These are phyloP conservation scores for Vigna angularis DNA, from an alignment of 306 rosid species.

Conservation along the genomic window DNA sequence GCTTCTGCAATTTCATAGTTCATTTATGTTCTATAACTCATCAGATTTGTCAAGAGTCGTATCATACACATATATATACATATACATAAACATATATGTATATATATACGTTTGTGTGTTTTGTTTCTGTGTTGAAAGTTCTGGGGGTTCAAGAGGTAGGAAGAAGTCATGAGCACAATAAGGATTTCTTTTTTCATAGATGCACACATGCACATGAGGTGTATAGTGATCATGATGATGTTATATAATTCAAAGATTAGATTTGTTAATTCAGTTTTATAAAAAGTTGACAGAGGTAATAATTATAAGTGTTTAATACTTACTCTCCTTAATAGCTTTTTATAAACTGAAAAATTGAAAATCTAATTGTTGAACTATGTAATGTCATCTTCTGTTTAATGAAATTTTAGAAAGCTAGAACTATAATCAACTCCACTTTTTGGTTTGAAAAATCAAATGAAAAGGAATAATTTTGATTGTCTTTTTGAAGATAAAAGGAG, in stretches of 20 bases:
- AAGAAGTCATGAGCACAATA: not conserved
- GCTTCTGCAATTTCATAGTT: slow-evolving; percentile 22
- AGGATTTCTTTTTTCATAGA: not conserved
- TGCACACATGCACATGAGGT: not conserved
- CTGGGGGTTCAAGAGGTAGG: too few species aligned
- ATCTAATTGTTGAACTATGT: too few species aligned
- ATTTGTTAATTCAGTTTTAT: not conserved
- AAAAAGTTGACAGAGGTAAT: not conserved
- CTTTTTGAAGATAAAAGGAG: not conserved
- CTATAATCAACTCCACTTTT: not conserved
- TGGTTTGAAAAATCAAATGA: not conserved
- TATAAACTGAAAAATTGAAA: too few species aligned
- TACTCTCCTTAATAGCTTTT: too few species aligned
- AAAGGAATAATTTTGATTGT: not conserved
- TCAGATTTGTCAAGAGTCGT: not conserved
- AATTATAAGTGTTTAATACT: not conserved
- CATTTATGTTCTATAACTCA: slow-evolving; percentile 14
- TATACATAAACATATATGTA: too few species aligned
- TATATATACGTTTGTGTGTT: too few species aligned
- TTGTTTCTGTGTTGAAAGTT: too few species aligned
- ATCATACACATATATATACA: too few species aligned
- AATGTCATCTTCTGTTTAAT: too few species aligned
- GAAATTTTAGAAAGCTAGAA: not conserved
- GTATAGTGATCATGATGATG: not conserved
- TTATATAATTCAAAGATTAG: not conserved